Percentiles rank a stretch among this genome's conserved stretches.
Evolutionary conservation across 2,329 filamentous ascomycete species (phyloP).

Genomic region (Colletotrichum gloeosporioides): DNA sequence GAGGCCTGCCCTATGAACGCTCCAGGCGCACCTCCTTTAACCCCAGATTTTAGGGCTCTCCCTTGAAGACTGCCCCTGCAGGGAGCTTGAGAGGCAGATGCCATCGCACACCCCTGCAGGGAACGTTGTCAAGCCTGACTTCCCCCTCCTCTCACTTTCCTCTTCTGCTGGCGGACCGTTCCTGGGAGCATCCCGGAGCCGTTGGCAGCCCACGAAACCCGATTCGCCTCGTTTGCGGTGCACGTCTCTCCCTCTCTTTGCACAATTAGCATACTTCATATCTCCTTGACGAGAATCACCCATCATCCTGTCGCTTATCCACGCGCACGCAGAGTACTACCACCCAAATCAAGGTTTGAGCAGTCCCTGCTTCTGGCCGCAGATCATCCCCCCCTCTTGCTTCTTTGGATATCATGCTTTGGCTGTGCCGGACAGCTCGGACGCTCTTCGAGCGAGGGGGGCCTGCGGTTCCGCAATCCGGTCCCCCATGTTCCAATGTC

Average conservation of each 20-base stretch:
- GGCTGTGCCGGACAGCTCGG: slow-evolving; percentile 3
- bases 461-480: neutral
- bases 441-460: neutral
- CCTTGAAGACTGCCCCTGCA: neutral
- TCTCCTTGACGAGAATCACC: neutral
- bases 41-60: slow-evolving; percentile 4
- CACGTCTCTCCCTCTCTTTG: neutral
- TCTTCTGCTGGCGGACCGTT: neutral
- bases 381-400: neutral
- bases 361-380: neutral
- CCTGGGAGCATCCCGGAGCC: neutral
- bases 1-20: neutral
- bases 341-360: neutral
- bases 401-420: neutral
- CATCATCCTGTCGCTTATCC: neutral
- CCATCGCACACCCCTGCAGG: neutral
- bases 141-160: neutral
- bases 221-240: neutral
- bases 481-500: neutral
- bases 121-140: neutral
- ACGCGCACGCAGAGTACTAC: neutral
- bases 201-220: neutral
- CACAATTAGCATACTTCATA: neutral
- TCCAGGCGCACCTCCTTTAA: neutral
- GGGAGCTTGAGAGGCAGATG: neutral